phyloP scores from a whole-genome alignment of 768 basidiomycete species.

The Hortiboletus campestris region DNA sequence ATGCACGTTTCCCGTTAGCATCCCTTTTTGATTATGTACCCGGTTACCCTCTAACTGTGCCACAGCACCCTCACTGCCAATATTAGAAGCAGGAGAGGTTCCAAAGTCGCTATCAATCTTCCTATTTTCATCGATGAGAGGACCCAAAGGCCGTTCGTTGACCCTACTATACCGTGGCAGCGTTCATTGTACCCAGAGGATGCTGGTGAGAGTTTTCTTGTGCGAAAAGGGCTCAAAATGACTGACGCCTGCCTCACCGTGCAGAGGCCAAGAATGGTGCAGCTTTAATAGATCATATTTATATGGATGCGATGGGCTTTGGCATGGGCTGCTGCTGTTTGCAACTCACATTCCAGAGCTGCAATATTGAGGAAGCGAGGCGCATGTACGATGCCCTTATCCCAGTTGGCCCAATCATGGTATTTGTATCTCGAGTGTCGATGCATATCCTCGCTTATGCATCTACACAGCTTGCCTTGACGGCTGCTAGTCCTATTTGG shows the following conservation, averaged over 20 bases:
- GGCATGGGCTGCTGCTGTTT: slow-evolving; percentile 99
- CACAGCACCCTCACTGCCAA: slow-evolving; percentile 94
- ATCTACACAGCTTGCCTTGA: slow-evolving; percentile 78
- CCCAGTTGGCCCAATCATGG: slow-evolving; percentile 94
- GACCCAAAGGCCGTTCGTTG: slow-evolving; percentile 87
- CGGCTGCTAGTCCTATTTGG: slow-evolving; percentile 93
- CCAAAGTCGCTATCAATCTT: slow-evolving; percentile 93
- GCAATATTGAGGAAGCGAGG: slow-evolving; percentile 88
- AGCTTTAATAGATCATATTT: slow-evolving; percentile 87
- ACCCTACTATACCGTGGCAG: slow-evolving; percentile 89
- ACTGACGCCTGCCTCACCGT: neutral
- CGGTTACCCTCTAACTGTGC: slow-evolving; percentile 11
- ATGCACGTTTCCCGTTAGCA: slow-evolving; percentile 95
- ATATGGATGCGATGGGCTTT: slow-evolving; percentile 99
- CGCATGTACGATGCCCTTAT: slow-evolving; percentile 95
- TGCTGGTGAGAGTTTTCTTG: slow-evolving; percentile 49
- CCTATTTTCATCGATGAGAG: slow-evolving; percentile 87
- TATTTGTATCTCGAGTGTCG: slow-evolving; percentile 33
- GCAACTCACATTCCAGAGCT: slow-evolving; percentile 96
- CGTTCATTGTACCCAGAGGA: slow-evolving; percentile 84
- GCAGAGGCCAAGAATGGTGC: slow-evolving; percentile 88
- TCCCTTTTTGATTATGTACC: slow-evolving; percentile 8
- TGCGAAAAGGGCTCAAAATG: slow-evolving; percentile 3
- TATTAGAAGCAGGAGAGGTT: slow-evolving; percentile 84
- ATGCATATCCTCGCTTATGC: neutral